Evolutionary conservation across 495 filamentous ascomycete genomes (phyloP).

Genomic region (Aspergillus egyptiacus): DNA sequence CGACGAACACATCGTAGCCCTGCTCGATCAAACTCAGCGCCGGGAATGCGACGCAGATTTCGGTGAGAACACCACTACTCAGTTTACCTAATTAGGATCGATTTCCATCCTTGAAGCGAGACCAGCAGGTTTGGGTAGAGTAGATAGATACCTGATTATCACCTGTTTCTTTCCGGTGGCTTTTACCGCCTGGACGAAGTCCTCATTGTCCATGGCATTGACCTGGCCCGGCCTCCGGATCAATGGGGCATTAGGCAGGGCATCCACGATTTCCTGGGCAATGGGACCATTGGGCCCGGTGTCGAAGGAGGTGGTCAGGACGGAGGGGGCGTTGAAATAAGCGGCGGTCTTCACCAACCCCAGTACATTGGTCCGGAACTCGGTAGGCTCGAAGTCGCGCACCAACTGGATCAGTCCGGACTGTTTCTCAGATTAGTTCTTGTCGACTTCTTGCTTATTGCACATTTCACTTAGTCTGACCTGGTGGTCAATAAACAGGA

Average conservation of each 20-base stretch:
- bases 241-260: background rate
- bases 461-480: background rate
- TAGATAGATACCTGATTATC: background rate
- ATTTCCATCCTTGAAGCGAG: too few species aligned
- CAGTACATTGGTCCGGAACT: background rate
- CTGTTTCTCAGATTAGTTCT: background rate
- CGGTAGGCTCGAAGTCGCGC: background rate
- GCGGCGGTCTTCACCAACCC: background rate
- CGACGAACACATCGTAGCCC: background rate
- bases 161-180: conserved; percentile 1
- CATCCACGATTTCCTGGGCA: background rate
- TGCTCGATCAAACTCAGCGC: background rate
- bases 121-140: too few species aligned
- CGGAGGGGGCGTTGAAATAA: background rate
- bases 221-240: background rate
- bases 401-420: background rate
- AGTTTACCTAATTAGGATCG: background rate
- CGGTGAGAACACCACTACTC: background rate
- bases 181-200: background rate
- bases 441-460: too few species aligned
- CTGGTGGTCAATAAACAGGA: background rate
- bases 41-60: background rate
- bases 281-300: background rate
- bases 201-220: conserved; percentile 1
- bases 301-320: background rate